phyloP scores from a whole-genome alignment of 2,329 filamentous ascomycete genomes.

The Dryadomyces quercus-mongolicae region DNA sequence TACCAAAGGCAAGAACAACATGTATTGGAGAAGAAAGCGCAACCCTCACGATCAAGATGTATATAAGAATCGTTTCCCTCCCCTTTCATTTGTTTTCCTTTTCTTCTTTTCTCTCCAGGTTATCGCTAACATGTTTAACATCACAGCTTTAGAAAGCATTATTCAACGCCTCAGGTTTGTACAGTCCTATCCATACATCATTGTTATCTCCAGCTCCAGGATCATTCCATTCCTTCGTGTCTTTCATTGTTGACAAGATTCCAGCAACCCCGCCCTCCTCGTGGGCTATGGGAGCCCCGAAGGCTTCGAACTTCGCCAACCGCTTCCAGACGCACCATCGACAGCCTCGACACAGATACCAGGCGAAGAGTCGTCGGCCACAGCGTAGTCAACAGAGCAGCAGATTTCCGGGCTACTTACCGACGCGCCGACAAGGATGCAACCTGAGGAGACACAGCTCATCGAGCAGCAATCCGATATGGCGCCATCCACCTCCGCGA shows the following conservation, averaged over 20 bases:
- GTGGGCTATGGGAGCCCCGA: background rate
- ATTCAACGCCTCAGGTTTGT: too few species aligned
- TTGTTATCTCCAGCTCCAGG: too few species aligned
- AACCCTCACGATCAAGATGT: too few species aligned
- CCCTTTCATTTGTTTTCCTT: too few species aligned
- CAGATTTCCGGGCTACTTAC: background rate
- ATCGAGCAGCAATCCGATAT: background rate
- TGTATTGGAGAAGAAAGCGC: too few species aligned
- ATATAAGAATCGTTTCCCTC: too few species aligned
- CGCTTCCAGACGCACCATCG: background rate
- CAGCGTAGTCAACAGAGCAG: background rate
- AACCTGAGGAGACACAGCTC: background rate
- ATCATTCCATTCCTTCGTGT: background rate
- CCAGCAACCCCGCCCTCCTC: background rate
- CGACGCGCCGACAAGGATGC: background rate
- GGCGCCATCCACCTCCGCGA: background rate
- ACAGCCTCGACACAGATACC: background rate
- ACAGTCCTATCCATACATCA: too few species aligned
- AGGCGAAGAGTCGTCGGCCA: background rate
- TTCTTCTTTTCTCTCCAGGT: too few species aligned
- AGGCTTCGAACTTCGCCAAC: background rate
- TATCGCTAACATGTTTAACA: too few species aligned
- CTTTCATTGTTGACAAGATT: background rate
- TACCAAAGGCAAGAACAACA: too few species aligned
- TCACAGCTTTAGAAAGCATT: too few species aligned